Percentiles rank a stretch among this genome's conserved stretches.
phyloP scores from a whole-genome alignment of 176 grass and related monocot genomes.

The Aegilops sharonensis region DNA sequence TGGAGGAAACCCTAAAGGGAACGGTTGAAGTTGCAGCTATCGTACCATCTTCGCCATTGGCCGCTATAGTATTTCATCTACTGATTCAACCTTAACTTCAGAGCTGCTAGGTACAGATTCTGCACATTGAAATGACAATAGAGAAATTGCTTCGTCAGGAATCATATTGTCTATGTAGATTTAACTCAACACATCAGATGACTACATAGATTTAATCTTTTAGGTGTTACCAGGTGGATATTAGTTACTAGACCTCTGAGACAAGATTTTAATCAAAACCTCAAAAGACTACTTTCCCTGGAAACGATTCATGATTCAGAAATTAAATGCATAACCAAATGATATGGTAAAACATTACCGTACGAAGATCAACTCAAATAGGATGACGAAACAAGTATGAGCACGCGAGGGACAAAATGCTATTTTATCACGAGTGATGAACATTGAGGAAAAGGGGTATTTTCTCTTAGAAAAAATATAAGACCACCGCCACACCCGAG shows the following conservation, averaged over 20 bases:
- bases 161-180: no score
- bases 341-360: not conserved
- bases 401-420: not conserved
- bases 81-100: no score
- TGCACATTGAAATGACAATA: no score
- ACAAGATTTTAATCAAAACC: constrained; percentile 3
- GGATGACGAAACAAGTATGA: not conserved
- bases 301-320: not conserved
- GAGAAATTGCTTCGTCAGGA: no score
- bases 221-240: constrained; percentile 48
- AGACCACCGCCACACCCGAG: no score
- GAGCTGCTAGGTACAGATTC: no score
- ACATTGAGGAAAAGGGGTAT: not conserved
- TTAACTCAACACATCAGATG: no score
- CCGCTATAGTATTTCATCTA: no score
- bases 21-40: no score
- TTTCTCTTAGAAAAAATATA: no score
- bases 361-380: not conserved
- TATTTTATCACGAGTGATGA: not conserved
- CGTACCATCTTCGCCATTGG: no score
- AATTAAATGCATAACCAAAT: constrained; percentile 2
- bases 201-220: constrained; percentile 15
- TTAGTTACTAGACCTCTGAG: not conserved
- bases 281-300: not conserved
- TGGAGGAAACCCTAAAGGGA: no score